These are phyloP conservation scores for Amphichorda felina DNA, from an alignment of 2,329 filamentous ascomycete species.

Conservation along the genomic window DNA sequence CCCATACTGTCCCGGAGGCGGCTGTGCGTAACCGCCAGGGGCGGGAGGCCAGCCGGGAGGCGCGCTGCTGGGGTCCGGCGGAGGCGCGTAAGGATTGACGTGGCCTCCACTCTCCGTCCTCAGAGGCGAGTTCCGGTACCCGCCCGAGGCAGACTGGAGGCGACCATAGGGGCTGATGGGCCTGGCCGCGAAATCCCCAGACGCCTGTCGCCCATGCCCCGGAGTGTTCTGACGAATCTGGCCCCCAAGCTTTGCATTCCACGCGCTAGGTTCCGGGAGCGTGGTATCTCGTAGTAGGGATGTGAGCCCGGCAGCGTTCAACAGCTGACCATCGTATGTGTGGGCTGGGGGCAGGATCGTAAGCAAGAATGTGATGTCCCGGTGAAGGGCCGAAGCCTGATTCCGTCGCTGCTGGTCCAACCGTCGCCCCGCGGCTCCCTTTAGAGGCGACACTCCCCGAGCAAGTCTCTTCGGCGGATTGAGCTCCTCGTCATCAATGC, in stretches of 20 bases:
- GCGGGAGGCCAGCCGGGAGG: slow-evolving; percentile 15
- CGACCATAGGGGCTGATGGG: slow-evolving; percentile 37
- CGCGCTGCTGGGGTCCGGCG: slow-evolving; percentile 12
- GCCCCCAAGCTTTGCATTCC: slow-evolving; percentile 32
- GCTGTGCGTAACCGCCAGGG: slow-evolving; percentile 16
- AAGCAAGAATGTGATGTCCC: slow-evolving; percentile 52
- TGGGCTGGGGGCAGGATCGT: slow-evolving; percentile 65
- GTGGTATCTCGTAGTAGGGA: slow-evolving; percentile 57
- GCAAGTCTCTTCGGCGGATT: slow-evolving; percentile 76
- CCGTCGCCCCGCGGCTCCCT: slow-evolving; percentile 76
- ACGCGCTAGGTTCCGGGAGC: slow-evolving; percentile 48
- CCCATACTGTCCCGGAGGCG: slow-evolving; percentile 21
- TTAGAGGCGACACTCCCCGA: slow-evolving; percentile 84
- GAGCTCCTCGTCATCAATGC: slow-evolving; percentile 58
- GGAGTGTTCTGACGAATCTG: slow-evolving; percentile 21
- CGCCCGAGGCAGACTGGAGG: slow-evolving; percentile 23
- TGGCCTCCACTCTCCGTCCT: slow-evolving; percentile 28
- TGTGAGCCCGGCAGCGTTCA: slow-evolving; percentile 62
- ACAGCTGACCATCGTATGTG: slow-evolving; percentile 57
- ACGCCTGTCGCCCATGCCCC: slow-evolving; percentile 26
- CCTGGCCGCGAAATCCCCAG: slow-evolving; percentile 29
- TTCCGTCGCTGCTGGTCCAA: slow-evolving; percentile 65
- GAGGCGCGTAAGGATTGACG: slow-evolving; percentile 15
- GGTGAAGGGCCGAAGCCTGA: slow-evolving; percentile 57
- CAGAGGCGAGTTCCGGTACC: slow-evolving; percentile 40